These are phyloP conservation scores for Vachellia pachyceras DNA, from an alignment of 306 rosid species.

Conservation along the genomic window DNA sequence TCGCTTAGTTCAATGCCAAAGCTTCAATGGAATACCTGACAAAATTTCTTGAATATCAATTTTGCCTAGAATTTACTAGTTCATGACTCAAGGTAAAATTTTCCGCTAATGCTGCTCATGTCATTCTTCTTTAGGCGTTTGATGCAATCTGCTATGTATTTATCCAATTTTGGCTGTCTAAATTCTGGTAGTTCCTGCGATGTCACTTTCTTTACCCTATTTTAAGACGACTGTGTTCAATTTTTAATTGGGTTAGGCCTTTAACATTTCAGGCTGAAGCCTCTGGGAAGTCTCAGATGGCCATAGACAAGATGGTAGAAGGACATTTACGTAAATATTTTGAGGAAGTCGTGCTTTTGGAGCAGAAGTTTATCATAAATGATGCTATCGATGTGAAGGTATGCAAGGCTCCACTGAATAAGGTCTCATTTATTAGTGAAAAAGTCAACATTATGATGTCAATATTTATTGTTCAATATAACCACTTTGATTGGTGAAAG, in stretches of 20 bases:
- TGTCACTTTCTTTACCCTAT: slow-evolving; percentile 24
- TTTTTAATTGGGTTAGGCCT: slow-evolving; percentile 14
- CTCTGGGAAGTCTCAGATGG: slow-evolving; percentile 83
- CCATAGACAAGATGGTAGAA: slow-evolving; percentile 94
- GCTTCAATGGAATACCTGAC: background rate
- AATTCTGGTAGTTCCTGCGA: slow-evolving; percentile 5
- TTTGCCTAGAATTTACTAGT: background rate
- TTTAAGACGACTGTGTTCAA: slow-evolving; percentile 14
- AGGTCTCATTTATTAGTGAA: slow-evolving; percentile 19
- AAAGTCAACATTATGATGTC: slow-evolving; percentile 8
- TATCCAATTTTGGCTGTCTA: slow-evolving; percentile 7
- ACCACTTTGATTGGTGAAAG: slow-evolving; percentile 27
- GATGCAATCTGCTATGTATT: slow-evolving; percentile 16
- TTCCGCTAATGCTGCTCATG: slow-evolving; percentile 11
- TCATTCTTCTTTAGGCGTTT: background rate
- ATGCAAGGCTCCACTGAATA: slow-evolving; percentile 33
- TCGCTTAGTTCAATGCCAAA: background rate
- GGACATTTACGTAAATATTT: slow-evolving; percentile 90
- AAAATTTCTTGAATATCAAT: slow-evolving; percentile 29
- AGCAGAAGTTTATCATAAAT: slow-evolving; percentile 80
- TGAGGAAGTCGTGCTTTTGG: slow-evolving; percentile 91
- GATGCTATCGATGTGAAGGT: slow-evolving; percentile 82
- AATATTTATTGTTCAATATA: slow-evolving; percentile 29
- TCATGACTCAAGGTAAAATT: slow-evolving; percentile 22
- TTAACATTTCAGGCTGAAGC: slow-evolving; percentile 76